Evolutionary conservation across 768 basidiomycete genomes (phyloP).

Genomic region (Boletus rubroflammeus): DNA sequence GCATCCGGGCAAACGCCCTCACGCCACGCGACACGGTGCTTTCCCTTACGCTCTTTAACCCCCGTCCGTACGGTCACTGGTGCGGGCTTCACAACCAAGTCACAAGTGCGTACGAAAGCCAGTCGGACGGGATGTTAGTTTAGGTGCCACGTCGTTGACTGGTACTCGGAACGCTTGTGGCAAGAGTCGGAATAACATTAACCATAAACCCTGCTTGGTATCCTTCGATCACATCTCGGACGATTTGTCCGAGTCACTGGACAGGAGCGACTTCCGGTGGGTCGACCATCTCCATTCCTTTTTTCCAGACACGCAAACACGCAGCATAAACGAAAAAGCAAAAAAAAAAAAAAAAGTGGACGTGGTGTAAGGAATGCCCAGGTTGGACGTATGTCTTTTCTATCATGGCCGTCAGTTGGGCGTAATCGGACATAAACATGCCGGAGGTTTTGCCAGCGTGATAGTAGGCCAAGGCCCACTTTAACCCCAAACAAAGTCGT

Average conservation of each 20-base stretch:
- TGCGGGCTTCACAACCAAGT: not conserved
- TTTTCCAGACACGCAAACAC: not conserved
- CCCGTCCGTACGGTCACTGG: not conserved
- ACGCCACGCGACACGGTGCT: not conserved
- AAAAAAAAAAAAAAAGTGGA: too few relatives aligned
- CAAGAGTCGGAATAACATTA: not conserved
- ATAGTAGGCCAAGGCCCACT: conserved; percentile 1
- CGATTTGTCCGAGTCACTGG: conserved; percentile 1
- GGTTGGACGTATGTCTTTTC: not conserved
- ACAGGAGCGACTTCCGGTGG: not conserved
- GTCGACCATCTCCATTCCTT: not conserved
- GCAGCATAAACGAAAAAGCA: not conserved
- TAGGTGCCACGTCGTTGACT: not conserved
- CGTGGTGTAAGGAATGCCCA: not conserved
- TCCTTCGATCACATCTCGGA: conserved; percentile 8
- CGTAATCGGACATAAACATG: not conserved
- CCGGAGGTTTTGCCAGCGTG: not conserved
- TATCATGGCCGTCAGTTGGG: not conserved
- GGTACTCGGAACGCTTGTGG: not conserved
- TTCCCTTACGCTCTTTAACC: not conserved
- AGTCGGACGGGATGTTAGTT: not conserved
- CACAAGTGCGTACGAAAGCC: not conserved
- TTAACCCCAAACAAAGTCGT: conserved; percentile 23
- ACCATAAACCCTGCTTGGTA: not conserved
- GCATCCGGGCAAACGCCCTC: not conserved